Evolutionary conservation across 805 yeast species (phyloP).

Genomic region (Scheffersomyces coipomensis): DNA sequence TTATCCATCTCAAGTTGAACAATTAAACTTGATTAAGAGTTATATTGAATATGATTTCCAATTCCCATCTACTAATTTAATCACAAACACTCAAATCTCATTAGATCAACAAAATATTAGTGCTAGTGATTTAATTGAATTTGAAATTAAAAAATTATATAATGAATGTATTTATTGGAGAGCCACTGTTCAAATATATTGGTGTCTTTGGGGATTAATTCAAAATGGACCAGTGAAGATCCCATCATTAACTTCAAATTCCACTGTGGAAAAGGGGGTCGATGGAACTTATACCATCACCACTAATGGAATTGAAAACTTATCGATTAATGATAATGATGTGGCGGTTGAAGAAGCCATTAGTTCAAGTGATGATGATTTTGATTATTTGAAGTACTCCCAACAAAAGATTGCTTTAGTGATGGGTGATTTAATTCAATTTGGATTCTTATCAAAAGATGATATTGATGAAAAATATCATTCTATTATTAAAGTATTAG

Average conservation of each 20-base stretch:
- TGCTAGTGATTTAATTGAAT: constrained; percentile 30
- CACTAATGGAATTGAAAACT: constrained; percentile 54
- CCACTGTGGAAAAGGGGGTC: constrained; percentile 30
- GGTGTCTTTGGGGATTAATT: constrained; percentile 93
- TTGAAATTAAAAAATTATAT: constrained; percentile 50
- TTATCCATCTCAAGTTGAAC: constrained; percentile 71
- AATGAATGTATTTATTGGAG: constrained; percentile 78
- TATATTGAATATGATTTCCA: constrained; percentile 65
- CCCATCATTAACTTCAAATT: constrained; percentile 8
- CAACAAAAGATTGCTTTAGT: constrained; percentile 70
- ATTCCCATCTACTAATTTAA: constrained; percentile 31
- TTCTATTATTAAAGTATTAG: constrained; percentile 38
- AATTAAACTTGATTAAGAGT: constrained; percentile 69
- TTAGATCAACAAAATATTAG: constrained; percentile 7
- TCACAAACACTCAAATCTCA: constrained; percentile 12
- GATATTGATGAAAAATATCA: constrained; percentile 23
- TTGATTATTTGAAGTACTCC: constrained; percentile 76
- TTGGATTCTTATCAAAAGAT: constrained; percentile 46
- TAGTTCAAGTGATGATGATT: constrained; percentile 54
- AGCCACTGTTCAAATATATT: constrained; percentile 70
- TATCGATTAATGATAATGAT: constrained; percentile 18
- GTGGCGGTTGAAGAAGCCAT: constrained; percentile 30
- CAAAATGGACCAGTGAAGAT: constrained; percentile 55
- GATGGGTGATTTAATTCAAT: constrained; percentile 69
- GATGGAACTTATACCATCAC: constrained; percentile 39